These are phyloP conservation scores for Salix dunnii DNA, from an alignment of 345 rosid genomes.

Conservation along the genomic window DNA sequence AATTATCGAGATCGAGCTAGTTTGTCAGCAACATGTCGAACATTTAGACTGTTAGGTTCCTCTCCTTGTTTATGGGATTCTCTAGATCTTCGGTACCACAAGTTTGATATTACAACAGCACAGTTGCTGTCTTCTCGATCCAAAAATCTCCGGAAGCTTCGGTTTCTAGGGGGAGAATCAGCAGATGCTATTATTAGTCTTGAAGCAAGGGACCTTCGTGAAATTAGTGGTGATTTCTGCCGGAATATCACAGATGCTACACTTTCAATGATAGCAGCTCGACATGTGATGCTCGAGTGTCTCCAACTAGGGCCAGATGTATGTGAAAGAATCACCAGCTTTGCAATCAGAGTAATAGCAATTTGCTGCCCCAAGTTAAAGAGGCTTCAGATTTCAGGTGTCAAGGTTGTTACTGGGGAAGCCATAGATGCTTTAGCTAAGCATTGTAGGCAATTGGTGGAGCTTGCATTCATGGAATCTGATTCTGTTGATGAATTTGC, in stretches of 20 bases:
- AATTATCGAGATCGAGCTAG: conserved; percentile 35
- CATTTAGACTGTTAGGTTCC: conserved; percentile 32
- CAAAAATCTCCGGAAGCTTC: conserved; percentile 22
- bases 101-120: conserved; percentile 20
- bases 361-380: conserved; percentile 32
- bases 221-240: conserved; percentile 33
- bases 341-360: conserved; percentile 36
- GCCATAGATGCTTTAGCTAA: conserved; percentile 36
- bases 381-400: conserved; percentile 33
- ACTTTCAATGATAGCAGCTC: conserved; percentile 28
- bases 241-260: conserved; percentile 31
- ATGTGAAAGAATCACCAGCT: conserved; percentile 35
- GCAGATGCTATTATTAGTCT: conserved; percentile 35
- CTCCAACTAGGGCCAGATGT: conserved; percentile 30
- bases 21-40: conserved; percentile 34
- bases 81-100: conserved; percentile 28
- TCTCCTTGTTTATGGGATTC: conserved; percentile 34
- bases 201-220: conserved; percentile 27
- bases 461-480: conserved; percentile 33
- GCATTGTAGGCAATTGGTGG: conserved; percentile 24
- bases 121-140: conserved; percentile 22
- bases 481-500: conserved; percentile 29
- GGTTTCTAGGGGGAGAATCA: conserved; percentile 37
- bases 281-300: conserved; percentile 36
- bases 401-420: conserved; percentile 25